Evolutionary conservation across 768 basidiomycete genomes (phyloP).

Genomic region (Leccinum disarticulatum): DNA sequence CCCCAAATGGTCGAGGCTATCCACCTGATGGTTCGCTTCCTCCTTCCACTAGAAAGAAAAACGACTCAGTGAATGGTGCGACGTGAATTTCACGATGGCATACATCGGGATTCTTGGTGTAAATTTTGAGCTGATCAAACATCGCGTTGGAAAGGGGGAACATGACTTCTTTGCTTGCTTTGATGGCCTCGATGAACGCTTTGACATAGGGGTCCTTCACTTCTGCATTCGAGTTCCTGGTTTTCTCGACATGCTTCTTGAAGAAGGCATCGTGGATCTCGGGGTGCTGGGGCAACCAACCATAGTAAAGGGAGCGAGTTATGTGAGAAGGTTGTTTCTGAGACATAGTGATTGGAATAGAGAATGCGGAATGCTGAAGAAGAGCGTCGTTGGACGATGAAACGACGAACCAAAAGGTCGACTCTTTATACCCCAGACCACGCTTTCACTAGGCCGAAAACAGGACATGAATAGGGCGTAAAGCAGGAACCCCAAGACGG

Average conservation of each 20-base stretch:
- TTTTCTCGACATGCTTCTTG: not conserved
- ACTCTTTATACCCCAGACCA: not conserved
- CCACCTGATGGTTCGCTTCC: not conserved
- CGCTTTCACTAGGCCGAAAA: not conserved
- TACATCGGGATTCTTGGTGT: not conserved
- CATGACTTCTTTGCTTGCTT: not conserved
- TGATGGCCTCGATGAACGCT: not conserved
- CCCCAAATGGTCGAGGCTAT: not conserved
- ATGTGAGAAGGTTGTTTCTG: not conserved
- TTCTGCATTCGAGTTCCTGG: too few relatives aligned
- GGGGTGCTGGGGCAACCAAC: not conserved
- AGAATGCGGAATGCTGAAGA: not conserved
- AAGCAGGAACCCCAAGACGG: not conserved
- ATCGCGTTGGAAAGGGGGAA: not conserved
- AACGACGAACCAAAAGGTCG: not conserved
- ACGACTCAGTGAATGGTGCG: not conserved
- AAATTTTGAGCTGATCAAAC: not conserved
- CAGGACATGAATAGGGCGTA: not conserved
- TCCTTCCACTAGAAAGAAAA: not conserved
- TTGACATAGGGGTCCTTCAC: not conserved
- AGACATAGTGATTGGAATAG: not conserved
- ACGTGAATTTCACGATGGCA: not conserved
- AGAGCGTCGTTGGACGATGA: not conserved
- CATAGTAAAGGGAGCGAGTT: not conserved
- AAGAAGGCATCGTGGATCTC: not conserved